Conservation (phyloP, 192 early-diverging fungal genomes). For the Backusella mclennaniae region DNA sequence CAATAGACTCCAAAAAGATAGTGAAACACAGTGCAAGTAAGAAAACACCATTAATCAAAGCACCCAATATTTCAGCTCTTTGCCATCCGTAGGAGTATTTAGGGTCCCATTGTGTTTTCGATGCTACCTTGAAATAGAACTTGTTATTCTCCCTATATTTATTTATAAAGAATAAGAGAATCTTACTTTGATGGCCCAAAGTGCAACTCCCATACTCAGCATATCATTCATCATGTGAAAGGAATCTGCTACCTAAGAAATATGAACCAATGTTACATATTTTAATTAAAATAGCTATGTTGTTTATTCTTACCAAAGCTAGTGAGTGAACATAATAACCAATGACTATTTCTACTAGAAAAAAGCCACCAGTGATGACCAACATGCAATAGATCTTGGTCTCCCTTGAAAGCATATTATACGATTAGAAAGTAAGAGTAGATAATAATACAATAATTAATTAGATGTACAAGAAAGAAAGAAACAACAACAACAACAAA, state of each 20-base stretch:
- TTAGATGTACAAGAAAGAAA: conserved; percentile 1
- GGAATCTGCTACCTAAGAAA: conserved; percentile 69
- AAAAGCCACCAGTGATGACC: conserved; percentile 63
- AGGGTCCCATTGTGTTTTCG: conserved; percentile 53
- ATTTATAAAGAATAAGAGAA: conserved; percentile 4
- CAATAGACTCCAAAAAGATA: conserved; percentile 81
- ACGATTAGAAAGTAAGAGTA: not conserved
- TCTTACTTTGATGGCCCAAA: conserved; percentile 69
- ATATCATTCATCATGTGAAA: conserved; percentile 94
- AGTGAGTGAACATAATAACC: conserved; percentile 77
- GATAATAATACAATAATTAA: not conserved
- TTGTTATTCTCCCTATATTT: not conserved
- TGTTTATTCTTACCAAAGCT: conserved; percentile 50
- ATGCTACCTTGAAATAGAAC: conserved; percentile 48
- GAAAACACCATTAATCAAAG: conserved; percentile 87
- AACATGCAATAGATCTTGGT: conserved; percentile 37
- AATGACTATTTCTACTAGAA: conserved; percentile 77
- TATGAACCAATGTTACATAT: not conserved
- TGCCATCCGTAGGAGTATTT: conserved; percentile 88
- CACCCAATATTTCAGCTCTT: conserved; percentile 91
- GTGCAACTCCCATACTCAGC: conserved; percentile 73
- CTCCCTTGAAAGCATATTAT: conserved; percentile 6
- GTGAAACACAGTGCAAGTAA: conserved; percentile 88
- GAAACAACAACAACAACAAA: not conserved
- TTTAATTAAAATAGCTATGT: not conserved